Conservation (phyloP, 345 rosid genomes). For the Isatis tinctoria region DNA sequence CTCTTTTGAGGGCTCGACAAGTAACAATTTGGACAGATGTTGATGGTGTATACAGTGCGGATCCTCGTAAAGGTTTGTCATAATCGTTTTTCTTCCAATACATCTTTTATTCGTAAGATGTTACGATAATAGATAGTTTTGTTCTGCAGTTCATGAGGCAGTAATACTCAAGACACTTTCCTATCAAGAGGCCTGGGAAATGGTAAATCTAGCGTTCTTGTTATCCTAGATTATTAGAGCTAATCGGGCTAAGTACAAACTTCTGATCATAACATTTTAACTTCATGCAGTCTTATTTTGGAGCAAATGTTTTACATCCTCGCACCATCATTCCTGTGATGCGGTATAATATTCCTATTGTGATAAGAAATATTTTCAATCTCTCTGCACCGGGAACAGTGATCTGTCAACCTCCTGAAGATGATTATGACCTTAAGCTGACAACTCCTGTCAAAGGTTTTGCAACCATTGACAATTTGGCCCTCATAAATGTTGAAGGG, state of each 20-base stretch:
- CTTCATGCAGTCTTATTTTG: constrained; percentile 92
- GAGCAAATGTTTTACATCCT: constrained; percentile 98
- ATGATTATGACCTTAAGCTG: constrained; percentile 41
- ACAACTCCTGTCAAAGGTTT: constrained; percentile 84
- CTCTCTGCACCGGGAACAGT: constrained; percentile 87
- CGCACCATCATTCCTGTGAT: constrained; percentile 98
- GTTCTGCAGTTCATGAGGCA: constrained; percentile 88
- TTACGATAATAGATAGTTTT: neutral
- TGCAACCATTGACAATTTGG: constrained; percentile 96
- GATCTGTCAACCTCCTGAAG: constrained; percentile 61
- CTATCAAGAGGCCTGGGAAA: constrained; percentile 99
- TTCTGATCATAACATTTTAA: constrained; percentile 23
- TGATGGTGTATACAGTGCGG: constrained; percentile 98
- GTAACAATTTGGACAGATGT: constrained; percentile 99
- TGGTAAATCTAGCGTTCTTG: constrained; percentile 53
- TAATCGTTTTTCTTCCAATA: neutral
- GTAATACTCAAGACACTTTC: constrained; percentile 78
- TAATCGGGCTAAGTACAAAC: neutral
- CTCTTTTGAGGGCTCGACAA: constrained; percentile 72
- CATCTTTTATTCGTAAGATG: neutral
- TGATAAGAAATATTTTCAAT: constrained; percentile 88
- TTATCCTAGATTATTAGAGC: constrained; percentile 12
- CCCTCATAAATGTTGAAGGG: constrained; percentile 99
- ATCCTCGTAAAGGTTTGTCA: constrained; percentile 86
- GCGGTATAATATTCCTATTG: constrained; percentile 87